phyloP scores from a whole-genome alignment of 495 filamentous ascomycete species.

The Xylaria castorea region DNA sequence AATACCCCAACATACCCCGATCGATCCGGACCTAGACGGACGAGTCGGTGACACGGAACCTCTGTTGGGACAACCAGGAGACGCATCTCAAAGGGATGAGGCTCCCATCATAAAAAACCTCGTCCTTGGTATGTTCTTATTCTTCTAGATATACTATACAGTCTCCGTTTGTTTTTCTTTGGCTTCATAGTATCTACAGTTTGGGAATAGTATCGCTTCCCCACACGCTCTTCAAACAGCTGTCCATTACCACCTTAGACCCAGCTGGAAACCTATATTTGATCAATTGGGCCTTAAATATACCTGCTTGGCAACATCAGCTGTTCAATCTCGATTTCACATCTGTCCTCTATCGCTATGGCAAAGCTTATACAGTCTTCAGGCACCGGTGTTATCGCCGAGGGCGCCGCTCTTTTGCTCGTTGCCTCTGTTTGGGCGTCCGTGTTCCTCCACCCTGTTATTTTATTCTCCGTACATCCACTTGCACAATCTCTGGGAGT shows the following conservation, averaged over 20 bases:
- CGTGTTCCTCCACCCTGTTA: constrained; percentile 68
- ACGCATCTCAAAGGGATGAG: constrained; percentile 70
- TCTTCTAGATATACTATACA: constrained; percentile 10
- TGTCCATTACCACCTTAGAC: neutral
- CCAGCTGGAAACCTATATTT: neutral
- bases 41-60: constrained; percentile 70
- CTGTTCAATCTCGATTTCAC: constrained; percentile 43
- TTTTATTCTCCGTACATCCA: constrained; percentile 86
- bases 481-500: constrained; percentile 80
- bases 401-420: constrained; percentile 61
- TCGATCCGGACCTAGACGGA: constrained; percentile 37
- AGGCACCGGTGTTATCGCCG: constrained; percentile 54
- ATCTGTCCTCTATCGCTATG: constrained; percentile 61
- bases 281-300: neutral
- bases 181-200: constrained; percentile 5
- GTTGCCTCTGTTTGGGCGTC: constrained; percentile 74
- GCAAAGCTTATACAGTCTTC: constrained; percentile 52
- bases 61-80: constrained; percentile 74
- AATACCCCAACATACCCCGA: constrained; percentile 52
- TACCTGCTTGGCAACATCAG: neutral
- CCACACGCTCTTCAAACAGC: neutral
- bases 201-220: constrained; percentile 12
- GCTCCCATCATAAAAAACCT: constrained; percentile 73
- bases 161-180: constrained; percentile 7
- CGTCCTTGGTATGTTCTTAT: constrained; percentile 66